Evolutionary conservation across 345 rosid species (phyloP).

Genomic region (Hypericum perforatum): DNA sequence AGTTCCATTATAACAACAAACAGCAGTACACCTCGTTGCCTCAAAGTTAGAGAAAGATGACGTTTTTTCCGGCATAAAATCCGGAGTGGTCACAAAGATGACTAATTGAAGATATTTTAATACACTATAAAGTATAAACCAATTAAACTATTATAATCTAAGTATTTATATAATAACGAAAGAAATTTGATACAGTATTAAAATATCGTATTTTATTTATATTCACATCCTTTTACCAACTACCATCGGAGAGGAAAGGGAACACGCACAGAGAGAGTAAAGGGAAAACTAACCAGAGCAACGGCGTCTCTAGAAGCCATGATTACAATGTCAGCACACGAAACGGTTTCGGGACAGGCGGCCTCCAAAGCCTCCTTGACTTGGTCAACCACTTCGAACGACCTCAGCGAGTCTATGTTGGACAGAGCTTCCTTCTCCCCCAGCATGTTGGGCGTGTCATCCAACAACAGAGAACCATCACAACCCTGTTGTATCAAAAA

Average conservation of each 20-base stretch:
- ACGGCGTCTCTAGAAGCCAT: conserved; percentile 92
- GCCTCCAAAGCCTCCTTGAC: conserved; percentile 61
- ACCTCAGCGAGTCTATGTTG: conserved; percentile 73
- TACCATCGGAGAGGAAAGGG: background rate
- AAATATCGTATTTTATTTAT: too few species aligned
- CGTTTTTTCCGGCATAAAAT: conserved; percentile 12
- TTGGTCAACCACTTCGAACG: conserved; percentile 64
- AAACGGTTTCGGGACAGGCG: conserved; percentile 66
- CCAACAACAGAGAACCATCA: conserved; percentile 74
- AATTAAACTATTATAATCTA: too few species aligned
- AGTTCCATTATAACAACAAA: too few species aligned
- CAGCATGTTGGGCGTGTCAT: conserved; percentile 64
- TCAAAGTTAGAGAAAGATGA: conserved; percentile 8
- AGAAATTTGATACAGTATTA: background rate
- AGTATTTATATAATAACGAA: too few species aligned
- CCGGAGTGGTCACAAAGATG: conserved; percentile 4
- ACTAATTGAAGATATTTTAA: background rate
- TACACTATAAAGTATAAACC: background rate
- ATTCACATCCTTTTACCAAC: too few species aligned
- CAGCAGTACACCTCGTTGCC: conserved; percentile 6
- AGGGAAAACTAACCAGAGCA: conserved; percentile 44
- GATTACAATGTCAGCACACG: conserved; percentile 83
- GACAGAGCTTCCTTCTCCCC: conserved; percentile 80
- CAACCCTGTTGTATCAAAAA: conserved; percentile 44
- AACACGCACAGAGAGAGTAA: background rate